Evolutionary conservation across 495 filamentous ascomycete species (phyloP).

Genomic region (Penicillium riverlandense): DNA sequence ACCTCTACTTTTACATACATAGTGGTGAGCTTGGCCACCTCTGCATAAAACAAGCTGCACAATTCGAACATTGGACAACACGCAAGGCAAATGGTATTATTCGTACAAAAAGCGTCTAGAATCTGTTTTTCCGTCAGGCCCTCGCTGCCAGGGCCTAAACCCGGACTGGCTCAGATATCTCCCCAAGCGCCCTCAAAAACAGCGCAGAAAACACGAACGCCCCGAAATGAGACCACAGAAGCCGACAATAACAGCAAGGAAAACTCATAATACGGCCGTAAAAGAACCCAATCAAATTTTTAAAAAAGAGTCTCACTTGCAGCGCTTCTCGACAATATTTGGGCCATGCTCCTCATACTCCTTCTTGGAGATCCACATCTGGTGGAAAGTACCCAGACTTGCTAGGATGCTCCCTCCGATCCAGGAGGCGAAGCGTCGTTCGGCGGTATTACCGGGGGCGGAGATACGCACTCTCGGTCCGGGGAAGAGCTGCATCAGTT

Average conservation of each 20-base stretch:
- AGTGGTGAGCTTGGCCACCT: too few species aligned
- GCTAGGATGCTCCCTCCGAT: constrained; percentile 94
- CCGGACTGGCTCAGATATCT: too few species aligned
- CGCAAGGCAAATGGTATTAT: constrained; percentile 6
- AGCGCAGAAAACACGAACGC: neutral
- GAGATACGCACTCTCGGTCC: constrained; percentile 76
- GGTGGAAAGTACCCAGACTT: constrained; percentile 97
- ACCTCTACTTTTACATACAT: too few species aligned
- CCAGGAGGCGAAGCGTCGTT: constrained; percentile 88
- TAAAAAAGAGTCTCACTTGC: constrained; percentile 31
- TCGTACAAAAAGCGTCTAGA: constrained; percentile 10
- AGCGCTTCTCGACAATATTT: constrained; percentile 56
- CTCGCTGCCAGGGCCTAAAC: neutral
- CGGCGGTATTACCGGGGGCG: constrained; percentile 74
- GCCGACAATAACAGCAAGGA: neutral
- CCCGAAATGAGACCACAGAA: neutral
- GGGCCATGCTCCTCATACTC: constrained; percentile 54
- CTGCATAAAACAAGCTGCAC: too few species aligned
- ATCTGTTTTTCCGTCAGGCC: constrained; percentile 8
- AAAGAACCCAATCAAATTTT: constrained; percentile 7
- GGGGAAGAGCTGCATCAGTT: constrained; percentile 71
- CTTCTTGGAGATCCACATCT: constrained; percentile 91
- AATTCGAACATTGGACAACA: neutral
- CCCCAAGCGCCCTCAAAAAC: neutral
- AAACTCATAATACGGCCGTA: constrained; percentile 4